Percentiles rank a stretch among this genome's conserved stretches.
Evolutionary conservation across 2,329 filamentous ascomycete genomes (phyloP).

Genomic region (Fusarium caatingaense): DNA sequence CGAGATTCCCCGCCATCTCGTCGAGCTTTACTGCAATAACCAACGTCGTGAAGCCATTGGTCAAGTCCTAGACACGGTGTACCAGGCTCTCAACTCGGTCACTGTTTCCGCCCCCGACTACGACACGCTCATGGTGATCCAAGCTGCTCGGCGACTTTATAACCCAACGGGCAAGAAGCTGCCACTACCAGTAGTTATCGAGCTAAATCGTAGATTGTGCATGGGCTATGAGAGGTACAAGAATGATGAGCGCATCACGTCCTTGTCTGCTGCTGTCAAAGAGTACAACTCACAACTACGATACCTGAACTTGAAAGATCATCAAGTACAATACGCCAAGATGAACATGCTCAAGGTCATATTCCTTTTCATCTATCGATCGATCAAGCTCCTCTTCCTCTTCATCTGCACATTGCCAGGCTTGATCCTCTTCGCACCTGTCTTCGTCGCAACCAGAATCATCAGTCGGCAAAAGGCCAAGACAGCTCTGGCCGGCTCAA

Average conservation of each 20-base stretch:
- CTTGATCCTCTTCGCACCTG: conserved; percentile 85
- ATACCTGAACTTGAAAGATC: conserved; percentile 88
- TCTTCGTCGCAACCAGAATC: conserved; percentile 85
- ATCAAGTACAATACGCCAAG: conserved; percentile 92
- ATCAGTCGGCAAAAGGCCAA: conserved; percentile 86
- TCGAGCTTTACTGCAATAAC: conserved; percentile 85
- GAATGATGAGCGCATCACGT: conserved; percentile 84
- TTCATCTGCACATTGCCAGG: conserved; percentile 87
- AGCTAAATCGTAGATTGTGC: conserved; percentile 90
- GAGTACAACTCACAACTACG: conserved; percentile 89
- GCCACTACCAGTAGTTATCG: conserved; percentile 90
- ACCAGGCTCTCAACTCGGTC: conserved; percentile 85
- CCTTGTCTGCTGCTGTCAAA: conserved; percentile 79
- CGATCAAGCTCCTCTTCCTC: conserved; percentile 80
- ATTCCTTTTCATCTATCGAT: conserved; percentile 80
- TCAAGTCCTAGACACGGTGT: conserved; percentile 85
- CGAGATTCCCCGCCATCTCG: conserved; percentile 83
- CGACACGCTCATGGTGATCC: conserved; percentile 95
- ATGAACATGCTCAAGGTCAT: conserved; percentile 83
- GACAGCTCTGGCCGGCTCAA: conserved; percentile 84
- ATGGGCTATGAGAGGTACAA: conserved; percentile 94
- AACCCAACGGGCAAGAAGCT: conserved; percentile 95
- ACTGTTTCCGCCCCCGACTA: conserved; percentile 95
- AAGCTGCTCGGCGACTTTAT: conserved; percentile 92
- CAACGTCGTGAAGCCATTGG: conserved; percentile 89